phyloP scores from a whole-genome alignment of 1,284 basidiomycete species.

The Ceratobasidium theobromae region DNA sequence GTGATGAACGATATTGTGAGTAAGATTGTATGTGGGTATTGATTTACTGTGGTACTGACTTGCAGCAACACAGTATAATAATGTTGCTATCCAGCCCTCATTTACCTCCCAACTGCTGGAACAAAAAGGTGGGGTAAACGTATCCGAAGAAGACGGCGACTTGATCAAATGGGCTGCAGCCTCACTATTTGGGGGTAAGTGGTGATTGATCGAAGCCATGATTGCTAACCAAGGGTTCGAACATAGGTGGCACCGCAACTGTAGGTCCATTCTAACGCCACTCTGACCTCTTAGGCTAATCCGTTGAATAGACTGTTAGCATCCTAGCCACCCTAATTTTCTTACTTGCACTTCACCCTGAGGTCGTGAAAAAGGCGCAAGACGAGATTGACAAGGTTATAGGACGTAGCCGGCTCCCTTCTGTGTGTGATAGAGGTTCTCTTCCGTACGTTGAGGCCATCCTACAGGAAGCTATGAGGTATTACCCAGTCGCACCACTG shows the following conservation, averaged over 20 bases:
- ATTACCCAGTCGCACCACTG: slow-evolving; percentile 1
- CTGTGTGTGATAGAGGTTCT: slow-evolving; percentile 2
- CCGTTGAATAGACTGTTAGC: slow-evolving; percentile 4
- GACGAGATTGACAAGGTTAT: slow-evolving; percentile 31
- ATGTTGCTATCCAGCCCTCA: background rate
- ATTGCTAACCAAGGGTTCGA: background rate
- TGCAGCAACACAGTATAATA: background rate
- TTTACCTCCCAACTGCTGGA: slow-evolving; percentile 8
- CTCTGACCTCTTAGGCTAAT: background rate
- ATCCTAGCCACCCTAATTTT: slow-evolving; percentile 39
- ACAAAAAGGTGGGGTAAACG: slow-evolving; percentile 1
- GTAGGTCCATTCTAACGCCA: background rate
- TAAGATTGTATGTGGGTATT: background rate
- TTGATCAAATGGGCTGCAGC: slow-evolving; percentile 27
- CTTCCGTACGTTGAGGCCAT: slow-evolving; percentile 37
- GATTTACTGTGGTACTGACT: background rate
- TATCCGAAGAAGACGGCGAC: slow-evolving; percentile 1
- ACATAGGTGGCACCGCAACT: slow-evolving; percentile 5
- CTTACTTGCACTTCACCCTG: slow-evolving; percentile 29
- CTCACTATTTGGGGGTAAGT: slow-evolving; percentile 19
- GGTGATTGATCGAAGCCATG: background rate
- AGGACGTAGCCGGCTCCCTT: slow-evolving; percentile 23
- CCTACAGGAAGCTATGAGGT: slow-evolving; percentile 39
- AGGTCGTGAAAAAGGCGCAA: slow-evolving; percentile 25
- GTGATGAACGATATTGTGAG: slow-evolving; percentile 5